Evolutionary conservation across 2,329 filamentous ascomycete genomes (phyloP).

Genomic region (Bisporella sp.): DNA sequence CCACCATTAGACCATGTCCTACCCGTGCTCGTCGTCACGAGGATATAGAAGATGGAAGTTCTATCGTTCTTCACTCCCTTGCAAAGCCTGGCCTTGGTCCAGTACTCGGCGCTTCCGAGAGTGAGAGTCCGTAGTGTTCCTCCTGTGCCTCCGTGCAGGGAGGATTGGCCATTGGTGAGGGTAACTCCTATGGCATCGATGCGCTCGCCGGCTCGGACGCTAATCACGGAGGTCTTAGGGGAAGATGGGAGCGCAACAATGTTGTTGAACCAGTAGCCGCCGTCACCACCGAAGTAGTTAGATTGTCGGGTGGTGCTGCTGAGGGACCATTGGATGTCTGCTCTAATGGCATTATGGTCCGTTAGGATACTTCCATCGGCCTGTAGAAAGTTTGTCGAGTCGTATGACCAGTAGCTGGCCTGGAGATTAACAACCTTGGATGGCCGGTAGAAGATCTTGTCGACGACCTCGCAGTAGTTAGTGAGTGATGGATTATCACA

Average conservation of each 20-base stretch:
- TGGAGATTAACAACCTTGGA: constrained; percentile 38
- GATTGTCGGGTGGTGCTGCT: constrained; percentile 36
- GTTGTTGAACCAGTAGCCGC: constrained; percentile 50
- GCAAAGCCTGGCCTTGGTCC: constrained; percentile 43
- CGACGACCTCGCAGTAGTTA: constrained; percentile 55
- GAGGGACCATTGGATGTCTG: constrained; percentile 42
- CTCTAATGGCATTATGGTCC: constrained; percentile 59
- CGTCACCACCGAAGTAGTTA: constrained; percentile 39
- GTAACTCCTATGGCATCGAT: too few species aligned
- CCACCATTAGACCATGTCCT: constrained; percentile 38
- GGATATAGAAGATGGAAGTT: constrained; percentile 48
- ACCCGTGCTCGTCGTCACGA: constrained; percentile 44
- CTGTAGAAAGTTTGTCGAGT: constrained; percentile 48
- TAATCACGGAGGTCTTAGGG: constrained; percentile 15
- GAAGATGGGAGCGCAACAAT: constrained; percentile 30
- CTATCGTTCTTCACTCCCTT: constrained; percentile 36
- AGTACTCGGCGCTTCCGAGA: constrained; percentile 40
- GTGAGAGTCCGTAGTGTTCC: constrained; percentile 36
- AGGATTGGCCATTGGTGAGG: constrained; percentile 40
- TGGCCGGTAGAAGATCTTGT: constrained; percentile 54
- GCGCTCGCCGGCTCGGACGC: too few species aligned
- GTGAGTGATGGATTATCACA: constrained; percentile 52
- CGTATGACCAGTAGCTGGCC: constrained; percentile 48
- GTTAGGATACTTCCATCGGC: constrained; percentile 48
- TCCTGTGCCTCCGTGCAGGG: constrained; percentile 49